A percentile compares a stretch with the other conserved stretches of the same genome.
phyloP scores from a whole-genome alignment of 768 basidiomycete species.

The Tulasnella sp. region DNA sequence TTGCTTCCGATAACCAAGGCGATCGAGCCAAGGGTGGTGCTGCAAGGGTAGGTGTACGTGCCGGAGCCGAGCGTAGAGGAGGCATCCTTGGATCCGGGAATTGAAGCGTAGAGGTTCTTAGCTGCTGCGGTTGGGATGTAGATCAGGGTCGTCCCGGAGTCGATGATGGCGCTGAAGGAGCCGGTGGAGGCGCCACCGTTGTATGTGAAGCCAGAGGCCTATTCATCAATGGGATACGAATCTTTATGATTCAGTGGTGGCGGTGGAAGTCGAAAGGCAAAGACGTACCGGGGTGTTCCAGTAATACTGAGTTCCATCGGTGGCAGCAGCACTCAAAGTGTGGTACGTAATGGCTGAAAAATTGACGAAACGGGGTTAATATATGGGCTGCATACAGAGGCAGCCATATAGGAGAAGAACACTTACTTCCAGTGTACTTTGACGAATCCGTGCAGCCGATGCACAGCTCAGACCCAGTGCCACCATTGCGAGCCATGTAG shows the following conservation, averaged over 20 bases:
- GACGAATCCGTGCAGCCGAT: neutral
- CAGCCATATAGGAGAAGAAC: neutral
- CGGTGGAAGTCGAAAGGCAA: neutral
- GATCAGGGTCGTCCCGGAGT: conserved; percentile 15
- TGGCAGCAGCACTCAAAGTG: neutral
- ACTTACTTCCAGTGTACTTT: neutral
- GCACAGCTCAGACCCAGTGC: conserved; percentile 7
- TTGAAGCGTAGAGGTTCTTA: neutral
- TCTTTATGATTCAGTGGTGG: neutral
- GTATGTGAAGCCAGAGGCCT: conserved; percentile 6
- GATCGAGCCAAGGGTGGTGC: neutral
- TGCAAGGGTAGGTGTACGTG: conserved; percentile 11
- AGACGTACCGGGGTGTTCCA: conserved; percentile 5
- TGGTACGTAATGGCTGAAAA: neutral
- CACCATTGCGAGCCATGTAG: conserved; percentile 1
- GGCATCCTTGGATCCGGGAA: conserved; percentile 10
- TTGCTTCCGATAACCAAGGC: neutral
- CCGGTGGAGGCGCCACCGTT: neutral
- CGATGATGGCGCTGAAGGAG: conserved; percentile 14
- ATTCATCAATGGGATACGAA: neutral
- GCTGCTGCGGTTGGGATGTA: conserved; percentile 4
- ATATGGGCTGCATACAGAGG: neutral
- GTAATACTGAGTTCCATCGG: neutral
- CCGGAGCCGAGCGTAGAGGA: neutral
- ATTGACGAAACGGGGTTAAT: neutral